These are phyloP conservation scores for Paramecium biaurelia DNA, from an alignment of 73 alveolate species.

Conservation along the genomic window DNA sequence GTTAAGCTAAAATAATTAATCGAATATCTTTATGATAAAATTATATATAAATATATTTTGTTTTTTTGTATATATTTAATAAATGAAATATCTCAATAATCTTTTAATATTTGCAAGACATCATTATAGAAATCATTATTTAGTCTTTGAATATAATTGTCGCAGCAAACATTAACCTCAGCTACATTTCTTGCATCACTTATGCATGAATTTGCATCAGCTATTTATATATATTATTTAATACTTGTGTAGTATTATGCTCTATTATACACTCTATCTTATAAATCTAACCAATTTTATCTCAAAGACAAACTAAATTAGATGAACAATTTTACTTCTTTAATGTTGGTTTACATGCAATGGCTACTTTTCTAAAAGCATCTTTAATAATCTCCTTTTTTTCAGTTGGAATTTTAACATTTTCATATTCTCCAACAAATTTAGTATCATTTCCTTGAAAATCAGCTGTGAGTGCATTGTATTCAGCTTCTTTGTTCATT, in stretches of 20 bases:
- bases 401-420: conserved; percentile 16
- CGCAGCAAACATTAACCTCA: conserved; percentile 40
- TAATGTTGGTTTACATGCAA: conserved; percentile 1
- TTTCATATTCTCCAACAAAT: background rate
- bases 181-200: conserved; percentile 47
- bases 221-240: background rate
- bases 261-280: conserved; percentile 39
- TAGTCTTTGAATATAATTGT: background rate
- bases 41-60: background rate
- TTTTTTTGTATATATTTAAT: background rate
- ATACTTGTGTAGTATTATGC: conserved; percentile 46
- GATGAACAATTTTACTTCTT: background rate
- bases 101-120: conserved; percentile 29
- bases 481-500: conserved; percentile 11
- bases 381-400: conserved; percentile 6
- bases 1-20: background rate
- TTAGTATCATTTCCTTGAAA: conserved; percentile 24
- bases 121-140: background rate
- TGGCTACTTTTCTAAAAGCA: conserved; percentile 2
- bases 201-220: conserved; percentile 45
- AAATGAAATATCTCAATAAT: conserved; percentile 37
- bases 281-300: conserved; percentile 8
- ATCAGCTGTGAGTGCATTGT: background rate
- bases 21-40: background rate
- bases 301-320: background rate